Evolutionary conservation across 768 basidiomycete genomes (phyloP).

Genomic region (Boletus coccyginus): DNA sequence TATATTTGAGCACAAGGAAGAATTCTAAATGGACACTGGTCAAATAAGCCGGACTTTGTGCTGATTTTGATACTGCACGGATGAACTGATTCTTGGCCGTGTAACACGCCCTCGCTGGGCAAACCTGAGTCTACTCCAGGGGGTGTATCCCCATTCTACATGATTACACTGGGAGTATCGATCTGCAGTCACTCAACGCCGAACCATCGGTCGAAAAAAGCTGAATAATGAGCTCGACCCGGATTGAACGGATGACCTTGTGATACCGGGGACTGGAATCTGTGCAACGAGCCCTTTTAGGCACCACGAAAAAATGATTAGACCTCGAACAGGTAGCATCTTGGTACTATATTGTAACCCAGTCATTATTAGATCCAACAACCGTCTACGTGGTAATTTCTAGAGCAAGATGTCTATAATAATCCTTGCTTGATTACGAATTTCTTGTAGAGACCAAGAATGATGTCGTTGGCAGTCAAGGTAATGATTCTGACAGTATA

Average conservation of each 20-base stretch:
- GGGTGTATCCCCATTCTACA: neutral
- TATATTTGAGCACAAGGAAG: constrained; percentile 66
- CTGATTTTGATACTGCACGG: neutral
- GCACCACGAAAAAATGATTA: neutral
- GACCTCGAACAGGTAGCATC: no score
- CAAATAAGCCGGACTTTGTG: constrained; percentile 2
- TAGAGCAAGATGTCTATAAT: constrained; percentile 7
- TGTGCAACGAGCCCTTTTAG: constrained; percentile 24
- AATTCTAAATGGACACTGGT: constrained; percentile 60
- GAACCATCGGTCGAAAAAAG: neutral
- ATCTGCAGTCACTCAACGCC: neutral
- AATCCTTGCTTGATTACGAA: constrained; percentile 8
- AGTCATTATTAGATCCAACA: neutral
- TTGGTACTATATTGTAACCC: no score
- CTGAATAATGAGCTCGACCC: constrained; percentile 34
- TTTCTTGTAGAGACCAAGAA: constrained; percentile 64
- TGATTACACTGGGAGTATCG: neutral
- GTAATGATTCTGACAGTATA: constrained; percentile 69
- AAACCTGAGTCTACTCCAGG: no score
- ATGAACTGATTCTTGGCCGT: neutral
- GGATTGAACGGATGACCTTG: constrained; percentile 46
- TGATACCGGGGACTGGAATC: constrained; percentile 31
- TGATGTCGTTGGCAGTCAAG: constrained; percentile 82
- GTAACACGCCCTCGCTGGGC: neutral
- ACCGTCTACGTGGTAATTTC: neutral